Base-by-base conservation (phyloP, 2,329 filamentous ascomycete species). In the Colletotrichum incanum region DNA sequence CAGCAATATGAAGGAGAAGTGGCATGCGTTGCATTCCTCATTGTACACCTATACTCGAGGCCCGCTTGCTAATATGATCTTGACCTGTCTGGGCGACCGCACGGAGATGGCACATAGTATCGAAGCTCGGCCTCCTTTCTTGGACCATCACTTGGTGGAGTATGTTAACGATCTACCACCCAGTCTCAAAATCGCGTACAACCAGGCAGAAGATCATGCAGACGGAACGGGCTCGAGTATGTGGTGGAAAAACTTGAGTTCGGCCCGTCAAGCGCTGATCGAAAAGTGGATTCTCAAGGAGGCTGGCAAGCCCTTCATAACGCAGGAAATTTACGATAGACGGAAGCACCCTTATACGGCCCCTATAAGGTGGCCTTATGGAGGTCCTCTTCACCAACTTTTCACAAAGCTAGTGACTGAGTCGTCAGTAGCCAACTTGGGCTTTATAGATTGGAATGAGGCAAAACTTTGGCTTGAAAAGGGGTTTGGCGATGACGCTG, bases 261-360 rank as follows among this genome's bases (percentile, higher is more conserved):
- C 71, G 23, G 67, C 58, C 11, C 59, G 76, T 16, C 74, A 75
- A 7, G 69, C 74, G 0, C 79, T 86, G 47, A 76, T 75, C 2
- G 86, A 88, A 76, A 88, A 89, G 73, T 86, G 84, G 81, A 83
- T 89, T 55, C 80, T 89, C 1, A 83, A 85, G 4, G 84, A 89
- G 74, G 87, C 71, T 11, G 71, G 49, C 7, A 71, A 47, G 34
- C 67, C 67, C 2, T 73, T 71, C 18, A 83, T 89, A 65, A 87
- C 86, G 0, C 78, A 85, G 16, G 87, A 89, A 77, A 76, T 89
- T 3, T 89, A 88, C 75, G 77, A 81, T 26, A 79, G 85, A 9
- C 84, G 79, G 71, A 89, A 89, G 75, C 82, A 86, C 31, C 82
- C 85, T 0, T 89, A 85, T 72, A 76, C 82, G 14, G 87, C 85